Evolutionary conservation across 2,329 filamentous ascomycete genomes (phyloP).

Genomic region (Colletotrichum sp.): DNA sequence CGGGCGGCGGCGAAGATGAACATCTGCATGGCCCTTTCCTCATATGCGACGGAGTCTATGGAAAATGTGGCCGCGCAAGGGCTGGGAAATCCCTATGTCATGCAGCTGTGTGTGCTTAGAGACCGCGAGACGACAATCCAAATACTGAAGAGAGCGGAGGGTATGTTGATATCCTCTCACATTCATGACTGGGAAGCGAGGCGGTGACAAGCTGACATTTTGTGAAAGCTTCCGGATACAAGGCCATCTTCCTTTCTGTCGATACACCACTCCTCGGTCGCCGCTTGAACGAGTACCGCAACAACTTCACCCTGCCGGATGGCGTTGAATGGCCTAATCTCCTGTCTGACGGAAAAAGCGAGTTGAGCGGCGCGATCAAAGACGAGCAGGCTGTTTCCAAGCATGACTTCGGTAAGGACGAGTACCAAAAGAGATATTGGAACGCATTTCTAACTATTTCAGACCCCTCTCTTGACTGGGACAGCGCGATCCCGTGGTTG

Average conservation of each 20-base stretch:
- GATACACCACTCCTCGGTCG: slow-evolving; percentile 59
- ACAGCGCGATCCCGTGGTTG: slow-evolving; percentile 53
- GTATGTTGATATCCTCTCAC: slow-evolving; percentile 28
- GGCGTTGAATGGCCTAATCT: background rate
- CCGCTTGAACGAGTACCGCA: slow-evolving; percentile 58
- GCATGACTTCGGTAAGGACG: background rate
- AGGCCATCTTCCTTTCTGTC: slow-evolving; percentile 59
- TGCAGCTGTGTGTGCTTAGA: slow-evolving; percentile 60
- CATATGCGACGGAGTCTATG: slow-evolving; percentile 47
- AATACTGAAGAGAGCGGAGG: slow-evolving; percentile 46
- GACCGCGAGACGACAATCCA: slow-evolving; percentile 47
- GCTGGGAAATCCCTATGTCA: slow-evolving; percentile 39
- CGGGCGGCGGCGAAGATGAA: slow-evolving; percentile 45
- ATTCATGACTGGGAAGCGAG: background rate
- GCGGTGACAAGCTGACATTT: background rate
- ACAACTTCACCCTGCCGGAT: slow-evolving; percentile 43
- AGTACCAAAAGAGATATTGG: fast-evolving
- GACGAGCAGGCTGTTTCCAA: background rate
- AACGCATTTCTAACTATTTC: background rate
- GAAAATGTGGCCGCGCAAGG: slow-evolving; percentile 49
- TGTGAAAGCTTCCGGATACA: slow-evolving; percentile 35
- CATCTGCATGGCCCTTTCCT: slow-evolving; percentile 50
- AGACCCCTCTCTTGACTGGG: slow-evolving; percentile 40
- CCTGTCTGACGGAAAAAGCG: slow-evolving; percentile 17
- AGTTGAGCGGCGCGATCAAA: slow-evolving; percentile 12